Base-by-base conservation (phyloP, 352 stramenopile genomes). In the Phytopythium helicoides region DNA sequence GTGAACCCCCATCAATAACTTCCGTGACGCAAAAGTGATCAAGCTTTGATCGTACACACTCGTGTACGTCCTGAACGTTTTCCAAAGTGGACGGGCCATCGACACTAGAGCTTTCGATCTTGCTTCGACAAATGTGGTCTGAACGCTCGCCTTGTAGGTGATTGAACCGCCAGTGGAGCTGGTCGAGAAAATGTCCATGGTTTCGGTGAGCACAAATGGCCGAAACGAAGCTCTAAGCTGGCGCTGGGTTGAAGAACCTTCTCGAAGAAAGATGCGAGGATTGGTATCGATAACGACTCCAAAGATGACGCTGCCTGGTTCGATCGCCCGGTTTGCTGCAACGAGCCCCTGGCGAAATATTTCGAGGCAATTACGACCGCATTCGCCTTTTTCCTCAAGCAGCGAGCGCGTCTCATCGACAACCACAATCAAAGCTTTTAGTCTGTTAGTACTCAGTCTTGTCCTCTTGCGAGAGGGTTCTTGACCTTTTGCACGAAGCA, bases 261-360 rank as follows among this genome's bases (percentile, higher is more conserved):
- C 18, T 7, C 42, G 42, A 0, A 11, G 26, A 16, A 37, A 28
- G n/a, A 52, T 33, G n/a, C 31, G 31, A 5, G 46, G 23, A 19
- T 41, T 52, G 9, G 46, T 52, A 21, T 52, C 31, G 2, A 52
- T 18, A 8, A 52, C 6, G 6, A 52, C 46, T 1, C n/a, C 46
- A 14, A 52, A 52, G 31, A 33, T 52, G 6, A 26, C 15, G 16
- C 37, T 19, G 5, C 6, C 10, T n/a, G 1, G 3, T 5, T 23
- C 14, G 7, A 36, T 39, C 23, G 22, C 23, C 2, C 6, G 3
- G 16, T 51, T 40, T 18, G 21, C 45, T 2, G 8, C n/a, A 5
- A 28, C 4, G 2, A 51, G 21, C 19, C 16, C 45, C 21, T 18
- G 26, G 15, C 45, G 45, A 11, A 51, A 18, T 1, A 39, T 14